phyloP scores from a whole-genome alignment of 306 rosid genomes.

The Casuarina glauca region DNA sequence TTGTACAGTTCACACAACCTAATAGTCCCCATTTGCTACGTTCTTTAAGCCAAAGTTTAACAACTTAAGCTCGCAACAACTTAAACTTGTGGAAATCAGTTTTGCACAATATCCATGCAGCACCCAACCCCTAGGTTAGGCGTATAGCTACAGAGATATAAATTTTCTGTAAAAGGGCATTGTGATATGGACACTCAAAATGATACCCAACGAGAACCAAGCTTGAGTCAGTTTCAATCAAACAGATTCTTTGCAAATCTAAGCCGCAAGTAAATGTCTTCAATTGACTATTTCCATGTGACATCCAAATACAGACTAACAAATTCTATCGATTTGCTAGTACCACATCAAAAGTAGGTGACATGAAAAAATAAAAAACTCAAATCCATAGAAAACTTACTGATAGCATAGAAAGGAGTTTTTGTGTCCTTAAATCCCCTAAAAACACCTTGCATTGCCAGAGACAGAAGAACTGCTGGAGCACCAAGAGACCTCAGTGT shows the following conservation, averaged over 20 bases:
- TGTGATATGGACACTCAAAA: background rate
- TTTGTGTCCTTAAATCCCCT: constrained; percentile 93
- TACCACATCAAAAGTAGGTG: background rate
- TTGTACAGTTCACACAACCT: background rate
- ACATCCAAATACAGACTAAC: background rate
- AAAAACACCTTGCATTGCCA: constrained; percentile 95
- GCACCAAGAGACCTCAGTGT: constrained; percentile 91
- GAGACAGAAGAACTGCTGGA: constrained; percentile 94
- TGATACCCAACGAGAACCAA: background rate
- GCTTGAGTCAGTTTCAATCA: background rate
- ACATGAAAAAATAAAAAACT: background rate
- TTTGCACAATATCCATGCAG: background rate
- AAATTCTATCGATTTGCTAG: background rate
- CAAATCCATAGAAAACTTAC: constrained; percentile 33
- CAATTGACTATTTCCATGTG: background rate
- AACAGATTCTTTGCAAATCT: background rate
- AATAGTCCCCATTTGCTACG: background rate
- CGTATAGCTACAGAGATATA: background rate
- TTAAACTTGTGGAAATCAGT: background rate
- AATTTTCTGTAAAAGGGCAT: background rate
- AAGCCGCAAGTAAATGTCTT: background rate
- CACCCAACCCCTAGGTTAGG: background rate
- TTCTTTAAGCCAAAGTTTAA: background rate
- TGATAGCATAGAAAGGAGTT: constrained; percentile 87
- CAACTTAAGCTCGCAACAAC: background rate